phyloP scores from a whole-genome alignment of 106 monocot genomes.

The Dendrobium nobile region DNA sequence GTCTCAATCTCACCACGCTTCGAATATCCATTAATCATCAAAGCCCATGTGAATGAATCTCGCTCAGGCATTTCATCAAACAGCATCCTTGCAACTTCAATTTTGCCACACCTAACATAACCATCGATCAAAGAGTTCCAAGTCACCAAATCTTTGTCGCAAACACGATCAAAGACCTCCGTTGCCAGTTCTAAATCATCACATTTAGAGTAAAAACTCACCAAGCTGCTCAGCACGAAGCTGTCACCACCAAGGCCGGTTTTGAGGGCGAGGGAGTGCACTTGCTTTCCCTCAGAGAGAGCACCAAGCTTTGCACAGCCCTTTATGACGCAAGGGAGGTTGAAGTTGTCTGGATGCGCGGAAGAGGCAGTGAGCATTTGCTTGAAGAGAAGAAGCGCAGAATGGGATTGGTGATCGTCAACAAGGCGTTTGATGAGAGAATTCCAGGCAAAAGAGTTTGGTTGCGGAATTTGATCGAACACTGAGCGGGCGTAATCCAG shows the following conservation, averaged over 20 bases:
- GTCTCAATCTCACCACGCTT: constrained; percentile 15
- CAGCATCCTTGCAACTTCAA: constrained; percentile 1
- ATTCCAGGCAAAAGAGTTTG: constrained; percentile 17
- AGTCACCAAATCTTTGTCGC: constrained; percentile 7
- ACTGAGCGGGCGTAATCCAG: not conserved
- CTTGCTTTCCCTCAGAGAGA: constrained; percentile 14
- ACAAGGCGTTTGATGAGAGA: constrained; percentile 15
- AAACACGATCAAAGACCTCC: constrained; percentile 17
- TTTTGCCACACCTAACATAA: constrained; percentile 5
- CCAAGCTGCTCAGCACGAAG: constrained; percentile 14
- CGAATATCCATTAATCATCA: constrained; percentile 16
- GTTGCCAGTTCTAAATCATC: constrained; percentile 10
- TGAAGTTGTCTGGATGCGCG: constrained; percentile 12
- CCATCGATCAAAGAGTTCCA: constrained; percentile 19
- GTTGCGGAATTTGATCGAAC: constrained; percentile 6
- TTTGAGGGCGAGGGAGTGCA: constrained; percentile 14
- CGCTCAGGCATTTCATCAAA: constrained; percentile 17
- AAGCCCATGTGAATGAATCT: constrained; percentile 16
- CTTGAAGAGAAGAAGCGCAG: constrained; percentile 15
- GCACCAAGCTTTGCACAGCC: constrained; percentile 15
- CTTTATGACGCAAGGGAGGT: constrained; percentile 17
- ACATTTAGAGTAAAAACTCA: constrained; percentile 20
- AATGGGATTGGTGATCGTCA: constrained; percentile 1
- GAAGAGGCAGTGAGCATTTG: not conserved
- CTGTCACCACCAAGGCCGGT: constrained; percentile 7